Conservation (phyloP, 345 rosid genomes). For the Pistacia integerrima region DNA sequence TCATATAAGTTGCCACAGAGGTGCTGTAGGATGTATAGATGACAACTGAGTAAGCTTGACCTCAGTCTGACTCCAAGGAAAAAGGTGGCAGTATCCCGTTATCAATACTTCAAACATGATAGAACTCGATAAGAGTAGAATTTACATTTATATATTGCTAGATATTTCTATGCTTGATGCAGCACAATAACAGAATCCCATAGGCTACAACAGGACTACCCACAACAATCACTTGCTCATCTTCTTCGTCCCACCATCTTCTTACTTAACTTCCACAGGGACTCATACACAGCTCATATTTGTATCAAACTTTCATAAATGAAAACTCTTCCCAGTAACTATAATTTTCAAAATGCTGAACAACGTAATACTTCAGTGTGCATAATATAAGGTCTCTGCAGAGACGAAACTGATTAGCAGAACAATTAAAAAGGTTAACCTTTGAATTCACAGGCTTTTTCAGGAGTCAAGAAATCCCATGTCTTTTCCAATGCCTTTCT, state of each 20-base stretch:
- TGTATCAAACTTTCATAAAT: background rate
- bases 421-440: conserved; percentile 44
- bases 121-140: background rate
- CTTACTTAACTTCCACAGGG: background rate
- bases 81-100: background rate
- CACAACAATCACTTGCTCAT: background rate
- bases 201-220: background rate
- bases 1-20: background rate
- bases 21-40: background rate
- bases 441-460: conserved; percentile 86
- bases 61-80: background rate
- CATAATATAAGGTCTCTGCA: background rate
- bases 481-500: conserved; percentile 97
- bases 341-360: background rate
- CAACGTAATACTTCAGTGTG: background rate
- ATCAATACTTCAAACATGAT: background rate
- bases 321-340: background rate
- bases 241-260: conserved; percentile 1
- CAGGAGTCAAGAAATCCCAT: conserved; percentile 94
- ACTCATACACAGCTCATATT: background rate
- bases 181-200: background rate
- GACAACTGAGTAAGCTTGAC: background rate
- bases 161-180: background rate
- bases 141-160: background rate
- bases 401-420: conserved; percentile 10